phyloP scores from a whole-genome alignment of 2,329 filamentous ascomycete genomes.

The Herpotrichia juniperi region DNA sequence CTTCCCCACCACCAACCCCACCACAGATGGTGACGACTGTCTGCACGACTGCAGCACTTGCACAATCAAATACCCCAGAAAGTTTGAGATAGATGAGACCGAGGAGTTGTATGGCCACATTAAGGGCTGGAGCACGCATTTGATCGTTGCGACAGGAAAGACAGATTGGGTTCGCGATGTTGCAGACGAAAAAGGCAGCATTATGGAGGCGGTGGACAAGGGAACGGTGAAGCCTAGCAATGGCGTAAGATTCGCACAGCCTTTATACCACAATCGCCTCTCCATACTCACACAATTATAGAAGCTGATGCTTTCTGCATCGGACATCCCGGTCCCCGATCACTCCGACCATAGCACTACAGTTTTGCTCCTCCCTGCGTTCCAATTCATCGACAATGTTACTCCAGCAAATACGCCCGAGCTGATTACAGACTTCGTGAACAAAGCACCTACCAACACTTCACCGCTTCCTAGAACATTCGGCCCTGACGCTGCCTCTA shows the following conservation, averaged over 20 bases:
- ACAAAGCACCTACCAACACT: slow-evolving; percentile 74
- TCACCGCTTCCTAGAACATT: slow-evolving; percentile 59
- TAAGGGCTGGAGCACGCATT: slow-evolving; percentile 85
- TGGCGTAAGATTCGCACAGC: slow-evolving; percentile 63
- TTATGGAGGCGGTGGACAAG: slow-evolving; percentile 61
- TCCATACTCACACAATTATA: slow-evolving; percentile 41
- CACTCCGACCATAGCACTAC: slow-evolving; percentile 70
- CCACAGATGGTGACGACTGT: slow-evolving; percentile 86
- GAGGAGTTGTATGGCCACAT: slow-evolving; percentile 85
- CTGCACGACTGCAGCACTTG: slow-evolving; percentile 85
- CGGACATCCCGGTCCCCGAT: slow-evolving; percentile 82
- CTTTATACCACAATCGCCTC: not conserved
- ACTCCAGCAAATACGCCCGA: slow-evolving; percentile 74
- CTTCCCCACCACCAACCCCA: slow-evolving; percentile 77
- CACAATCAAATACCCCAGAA: slow-evolving; percentile 77
- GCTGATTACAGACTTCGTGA: slow-evolving; percentile 74
- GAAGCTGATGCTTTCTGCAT: slow-evolving; percentile 89
- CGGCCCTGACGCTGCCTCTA: not conserved
- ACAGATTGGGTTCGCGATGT: slow-evolving; percentile 92
- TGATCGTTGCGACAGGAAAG: slow-evolving; percentile 94
- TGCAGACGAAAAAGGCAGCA: slow-evolving; percentile 72
- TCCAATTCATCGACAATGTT: slow-evolving; percentile 82
- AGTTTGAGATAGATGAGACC: slow-evolving; percentile 72
- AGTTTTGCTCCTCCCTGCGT: slow-evolving; percentile 83
- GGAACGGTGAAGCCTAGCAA: slow-evolving; percentile 66